Conservation (phyloP, 441 rosid species). For the Arabidopsis hybrid region DNA sequence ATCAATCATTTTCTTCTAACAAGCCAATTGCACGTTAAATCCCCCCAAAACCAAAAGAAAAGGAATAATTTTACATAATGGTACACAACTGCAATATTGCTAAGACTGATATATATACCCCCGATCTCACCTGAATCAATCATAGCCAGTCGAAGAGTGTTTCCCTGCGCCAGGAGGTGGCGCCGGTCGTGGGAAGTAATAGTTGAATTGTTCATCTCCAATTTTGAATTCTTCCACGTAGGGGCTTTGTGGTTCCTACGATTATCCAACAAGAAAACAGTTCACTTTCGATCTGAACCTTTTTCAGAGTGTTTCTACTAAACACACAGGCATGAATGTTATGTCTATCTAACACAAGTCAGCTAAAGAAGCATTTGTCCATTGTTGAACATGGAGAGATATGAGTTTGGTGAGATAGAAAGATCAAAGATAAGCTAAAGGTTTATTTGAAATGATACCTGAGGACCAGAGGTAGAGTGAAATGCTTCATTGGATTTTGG, state of each 20-base stretch:
- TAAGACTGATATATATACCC: neutral
- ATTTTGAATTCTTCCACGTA: slow-evolving; percentile 79
- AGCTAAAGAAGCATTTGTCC: neutral
- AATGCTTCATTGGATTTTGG: slow-evolving; percentile 55
- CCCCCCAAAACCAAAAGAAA: slow-evolving; percentile 3
- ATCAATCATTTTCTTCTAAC: slow-evolving; percentile 27
- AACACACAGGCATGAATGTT: neutral
- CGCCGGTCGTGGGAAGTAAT: slow-evolving; percentile 71
- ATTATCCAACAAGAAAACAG: slow-evolving; percentile 30
- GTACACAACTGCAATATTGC: slow-evolving; percentile 8
- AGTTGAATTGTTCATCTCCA: slow-evolving; percentile 49
- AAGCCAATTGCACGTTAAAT: slow-evolving; percentile 14
- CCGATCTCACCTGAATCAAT: slow-evolving; percentile 36
- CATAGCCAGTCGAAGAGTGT: slow-evolving; percentile 52
- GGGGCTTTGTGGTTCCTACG: slow-evolving; percentile 64
- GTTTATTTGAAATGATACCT: slow-evolving; percentile 56
- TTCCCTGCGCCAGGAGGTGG: slow-evolving; percentile 83
- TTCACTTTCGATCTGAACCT: neutral
- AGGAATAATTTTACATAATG: slow-evolving; percentile 17
- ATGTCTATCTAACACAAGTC: slow-evolving; percentile 2
- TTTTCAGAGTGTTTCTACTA: neutral
- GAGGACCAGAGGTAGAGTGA: slow-evolving; percentile 49
- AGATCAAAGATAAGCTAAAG: slow-evolving; percentile 15
- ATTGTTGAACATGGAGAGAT: slow-evolving; percentile 1
- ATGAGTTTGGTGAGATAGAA: neutral